Base-by-base conservation (phyloP, 306 rosid genomes). In the Myrica gale region DNA sequence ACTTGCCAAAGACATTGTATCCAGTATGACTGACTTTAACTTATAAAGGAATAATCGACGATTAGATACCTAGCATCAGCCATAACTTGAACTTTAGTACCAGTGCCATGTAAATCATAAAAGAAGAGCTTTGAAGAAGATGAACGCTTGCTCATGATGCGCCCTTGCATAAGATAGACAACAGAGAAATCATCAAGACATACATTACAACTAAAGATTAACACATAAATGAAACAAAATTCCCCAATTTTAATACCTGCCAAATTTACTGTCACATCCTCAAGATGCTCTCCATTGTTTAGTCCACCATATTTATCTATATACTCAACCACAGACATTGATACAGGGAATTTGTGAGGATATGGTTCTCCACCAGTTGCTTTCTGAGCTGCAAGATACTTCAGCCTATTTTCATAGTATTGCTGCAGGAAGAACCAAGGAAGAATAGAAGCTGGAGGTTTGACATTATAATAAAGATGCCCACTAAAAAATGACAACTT, bases 81-180 rank as follows among this genome's bases (percentile, higher is more conserved):
- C 95, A 93, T 89, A 52, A 93, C 96, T 86, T 93, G 98, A 60
- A 90, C 93, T 78, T 93, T 90, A 76, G 54, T 78, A 73, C 86
- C 85, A 52, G 52, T 84, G 65, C 90, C 92, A 74, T 89, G 88
- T 50, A 93, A 84, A 53, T 90, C 98, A 78, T 93, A 93, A 74
- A 93, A 93, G 66, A 88, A 80, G 32, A 93, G 90, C 84, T 88
- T 93, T 5, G 91, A 80, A 50, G 90, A 86, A 62, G 96, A 90
- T 4, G 96, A 70, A 2, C 96, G 87, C 68, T 93, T 93, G 85
- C 88, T 85, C 91, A 83, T 85, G 51, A 85, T 85, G 42, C 83
- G 82, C 66, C 89, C 89, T 88, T 69, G 78, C 79, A 75, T 48
- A 4, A 52, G 23, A 69, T 21, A 53, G 54, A 41, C 19, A 78